These are phyloP conservation scores for Plasmodium cynomolgi DNA, from an alignment of 169 alveolate species.

Conservation along the genomic window DNA sequence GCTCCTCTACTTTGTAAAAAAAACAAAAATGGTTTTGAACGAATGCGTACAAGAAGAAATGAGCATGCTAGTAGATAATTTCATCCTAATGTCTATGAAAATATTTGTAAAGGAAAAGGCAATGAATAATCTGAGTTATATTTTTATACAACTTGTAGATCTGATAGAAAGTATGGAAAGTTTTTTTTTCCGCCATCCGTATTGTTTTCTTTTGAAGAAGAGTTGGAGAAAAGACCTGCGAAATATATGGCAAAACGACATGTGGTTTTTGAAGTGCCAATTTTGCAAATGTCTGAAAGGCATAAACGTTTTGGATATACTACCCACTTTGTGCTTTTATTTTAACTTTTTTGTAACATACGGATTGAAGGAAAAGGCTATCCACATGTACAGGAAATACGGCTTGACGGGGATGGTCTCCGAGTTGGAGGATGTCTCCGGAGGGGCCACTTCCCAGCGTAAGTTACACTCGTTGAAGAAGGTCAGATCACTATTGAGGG, in stretches of 20 bases:
- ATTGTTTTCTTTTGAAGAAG: conserved; percentile 6
- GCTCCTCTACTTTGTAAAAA: conserved; percentile 7
- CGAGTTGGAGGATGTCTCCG: not conserved
- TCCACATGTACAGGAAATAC: not conserved
- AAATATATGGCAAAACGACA: not conserved
- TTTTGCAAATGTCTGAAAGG: not conserved
- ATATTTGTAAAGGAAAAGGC: not conserved
- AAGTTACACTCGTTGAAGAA: not conserved
- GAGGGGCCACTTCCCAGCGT: not conserved
- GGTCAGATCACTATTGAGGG: not conserved
- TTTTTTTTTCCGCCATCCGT: not conserved
- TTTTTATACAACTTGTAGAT: not conserved
- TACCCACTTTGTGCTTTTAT: conserved; percentile 6
- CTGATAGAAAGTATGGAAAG: not conserved
- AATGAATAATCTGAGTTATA: not conserved
- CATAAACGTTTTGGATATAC: not conserved
- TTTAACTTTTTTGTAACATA: conserved; percentile 9
- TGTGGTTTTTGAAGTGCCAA: not conserved
- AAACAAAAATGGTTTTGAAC: conserved; percentile 5
- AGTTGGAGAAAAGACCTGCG: not conserved
- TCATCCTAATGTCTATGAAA: not conserved
- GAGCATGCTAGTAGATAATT: not conserved
- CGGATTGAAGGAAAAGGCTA: not conserved
- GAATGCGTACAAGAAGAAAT: not conserved
- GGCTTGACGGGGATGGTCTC: not conserved